Percentiles rank a stretch among this genome's conserved stretches.
These are phyloP conservation scores for Haplosporangium gracile DNA, from an alignment of 192 early-diverging fungal genomes.

Conservation along the genomic window DNA sequence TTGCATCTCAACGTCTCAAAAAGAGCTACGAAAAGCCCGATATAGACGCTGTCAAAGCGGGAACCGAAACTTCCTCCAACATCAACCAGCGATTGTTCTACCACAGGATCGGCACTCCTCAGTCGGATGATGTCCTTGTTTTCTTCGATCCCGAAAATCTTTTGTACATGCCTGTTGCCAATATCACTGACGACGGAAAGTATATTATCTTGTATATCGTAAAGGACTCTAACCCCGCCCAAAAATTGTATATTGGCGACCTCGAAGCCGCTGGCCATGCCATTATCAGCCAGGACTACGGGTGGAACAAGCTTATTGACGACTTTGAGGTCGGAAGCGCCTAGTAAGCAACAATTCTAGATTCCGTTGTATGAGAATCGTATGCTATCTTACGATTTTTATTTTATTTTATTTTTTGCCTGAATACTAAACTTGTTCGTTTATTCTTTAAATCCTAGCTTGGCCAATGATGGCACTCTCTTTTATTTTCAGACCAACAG, in stretches of 20 bases:
- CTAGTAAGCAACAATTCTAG: conserved; percentile 45
- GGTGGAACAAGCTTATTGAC: conserved; percentile 64
- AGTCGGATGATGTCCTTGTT: conserved; percentile 70
- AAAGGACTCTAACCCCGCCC: conserved; percentile 62
- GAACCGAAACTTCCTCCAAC: conserved; percentile 34
- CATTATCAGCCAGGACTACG: conserved; percentile 20
- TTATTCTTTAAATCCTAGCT: conserved; percentile 20
- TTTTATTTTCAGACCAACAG: conserved; percentile 74
- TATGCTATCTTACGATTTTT: too few species aligned
- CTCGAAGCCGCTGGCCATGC: conserved; percentile 38
- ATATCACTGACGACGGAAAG: conserved; percentile 67
- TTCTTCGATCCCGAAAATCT: conserved; percentile 65
- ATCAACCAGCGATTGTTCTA: conserved; percentile 55
- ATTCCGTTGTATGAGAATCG: too few species aligned
- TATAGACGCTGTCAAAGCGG: conserved; percentile 20
- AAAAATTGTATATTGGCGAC: conserved; percentile 59
- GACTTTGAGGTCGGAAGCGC: conserved; percentile 64
- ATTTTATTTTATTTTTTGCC: background rate
- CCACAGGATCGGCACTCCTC: conserved; percentile 72
- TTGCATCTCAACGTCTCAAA: too few species aligned
- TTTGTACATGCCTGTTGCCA: conserved; percentile 25
- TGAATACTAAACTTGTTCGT: too few species aligned
- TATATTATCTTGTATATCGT: conserved; percentile 66
- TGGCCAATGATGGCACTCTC: conserved; percentile 68
- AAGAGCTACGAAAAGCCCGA: conserved; percentile 47